A percentile compares a stretch with the other conserved stretches of the same genome.
Conservation (phyloP, 495 filamentous ascomycete species). For the Cryomyces minteri region DNA sequence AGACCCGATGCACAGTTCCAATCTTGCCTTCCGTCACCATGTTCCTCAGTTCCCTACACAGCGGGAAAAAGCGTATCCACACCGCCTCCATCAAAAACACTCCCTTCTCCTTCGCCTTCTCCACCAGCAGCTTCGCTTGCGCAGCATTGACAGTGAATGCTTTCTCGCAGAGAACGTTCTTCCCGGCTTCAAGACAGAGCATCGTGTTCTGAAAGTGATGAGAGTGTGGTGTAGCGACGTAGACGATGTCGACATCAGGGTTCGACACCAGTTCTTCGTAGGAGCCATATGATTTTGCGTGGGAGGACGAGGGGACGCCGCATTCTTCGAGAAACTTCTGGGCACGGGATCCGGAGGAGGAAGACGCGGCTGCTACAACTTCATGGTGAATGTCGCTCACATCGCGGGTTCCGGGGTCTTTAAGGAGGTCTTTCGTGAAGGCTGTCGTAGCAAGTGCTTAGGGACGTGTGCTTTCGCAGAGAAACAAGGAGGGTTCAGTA, state of each 20-base stretch:
- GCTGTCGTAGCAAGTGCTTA: slow-evolving; percentile 7
- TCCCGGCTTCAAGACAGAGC: slow-evolving; percentile 64
- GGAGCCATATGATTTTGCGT: slow-evolving; percentile 58
- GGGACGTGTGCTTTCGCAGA: too few species aligned
- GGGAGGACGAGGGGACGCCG: slow-evolving; percentile 30
- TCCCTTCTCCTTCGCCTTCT: slow-evolving; percentile 51
- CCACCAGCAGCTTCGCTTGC: slow-evolving; percentile 56
- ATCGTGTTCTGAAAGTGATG: slow-evolving; percentile 89
- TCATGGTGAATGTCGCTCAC: slow-evolving; percentile 61
- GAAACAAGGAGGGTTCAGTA: too few species aligned
- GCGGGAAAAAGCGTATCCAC: slow-evolving; percentile 85
- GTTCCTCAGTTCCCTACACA: slow-evolving; percentile 56
- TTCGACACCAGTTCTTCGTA: slow-evolving; percentile 67
- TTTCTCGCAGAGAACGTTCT: slow-evolving; percentile 87
- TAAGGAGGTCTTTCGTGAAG: slow-evolving; percentile 71
- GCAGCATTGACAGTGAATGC: slow-evolving; percentile 77
- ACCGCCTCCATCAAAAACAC: slow-evolving; percentile 15
- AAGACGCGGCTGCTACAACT: slow-evolving; percentile 68
- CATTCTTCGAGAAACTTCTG: slow-evolving; percentile 50
- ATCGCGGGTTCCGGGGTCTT: slow-evolving; percentile 50
- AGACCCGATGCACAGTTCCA: slow-evolving; percentile 58
- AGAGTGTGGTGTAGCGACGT: slow-evolving; percentile 85
- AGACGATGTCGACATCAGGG: slow-evolving; percentile 68
- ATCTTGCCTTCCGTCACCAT: slow-evolving; percentile 49
- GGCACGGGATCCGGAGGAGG: slow-evolving; percentile 48